Percentiles rank a stretch among this genome's conserved stretches.
These are phyloP conservation scores for Sugiyamaella qingdaonensis DNA, from an alignment of 805 yeast species.

Conservation along the genomic window DNA sequence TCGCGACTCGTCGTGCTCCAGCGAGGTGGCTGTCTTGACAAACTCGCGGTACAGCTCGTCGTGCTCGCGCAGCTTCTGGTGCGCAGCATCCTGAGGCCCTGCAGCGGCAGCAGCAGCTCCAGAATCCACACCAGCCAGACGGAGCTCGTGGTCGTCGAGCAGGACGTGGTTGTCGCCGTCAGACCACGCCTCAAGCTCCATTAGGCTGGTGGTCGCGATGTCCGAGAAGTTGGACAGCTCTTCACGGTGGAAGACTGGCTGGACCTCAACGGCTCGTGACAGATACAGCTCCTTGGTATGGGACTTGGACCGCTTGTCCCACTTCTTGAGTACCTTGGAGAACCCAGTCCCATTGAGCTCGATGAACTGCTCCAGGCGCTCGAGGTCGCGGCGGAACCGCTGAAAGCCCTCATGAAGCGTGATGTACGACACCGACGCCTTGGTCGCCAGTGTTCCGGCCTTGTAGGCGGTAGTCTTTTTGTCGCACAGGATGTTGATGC, in stretches of 20 bases:
- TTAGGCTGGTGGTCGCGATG: conserved; percentile 43
- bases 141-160: conserved; percentile 20
- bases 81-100: conserved; percentile 8
- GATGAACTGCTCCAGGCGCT: conserved; percentile 85
- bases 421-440: conserved; percentile 70
- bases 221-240: conserved; percentile 84
- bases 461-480: conserved; percentile 55
- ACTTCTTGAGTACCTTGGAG: conserved; percentile 89
- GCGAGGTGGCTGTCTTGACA: conserved; percentile 35
- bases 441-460: conserved; percentile 45
- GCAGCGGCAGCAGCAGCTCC: background rate
- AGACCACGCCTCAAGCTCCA: conserved; percentile 72
- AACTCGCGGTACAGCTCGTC: conserved; percentile 74
- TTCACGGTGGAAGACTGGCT: conserved; percentile 90
- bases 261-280: conserved; percentile 90
- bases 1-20: conserved; percentile 29
- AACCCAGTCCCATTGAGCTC: conserved; percentile 95
- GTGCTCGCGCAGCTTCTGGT: conserved; percentile 35
- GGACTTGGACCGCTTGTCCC: conserved; percentile 96
- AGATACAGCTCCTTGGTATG: conserved; percentile 90
- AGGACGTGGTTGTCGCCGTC: conserved; percentile 42
- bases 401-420: conserved; percentile 85
- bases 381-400: conserved; percentile 83
- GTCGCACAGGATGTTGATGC: conserved; percentile 69
- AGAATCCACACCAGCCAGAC: background rate